Evolutionary conservation across 148 eudicot species (phyloP), one percentile per base, ranked within the genome.

Genomic region (Polygonum aviculare): DNA sequence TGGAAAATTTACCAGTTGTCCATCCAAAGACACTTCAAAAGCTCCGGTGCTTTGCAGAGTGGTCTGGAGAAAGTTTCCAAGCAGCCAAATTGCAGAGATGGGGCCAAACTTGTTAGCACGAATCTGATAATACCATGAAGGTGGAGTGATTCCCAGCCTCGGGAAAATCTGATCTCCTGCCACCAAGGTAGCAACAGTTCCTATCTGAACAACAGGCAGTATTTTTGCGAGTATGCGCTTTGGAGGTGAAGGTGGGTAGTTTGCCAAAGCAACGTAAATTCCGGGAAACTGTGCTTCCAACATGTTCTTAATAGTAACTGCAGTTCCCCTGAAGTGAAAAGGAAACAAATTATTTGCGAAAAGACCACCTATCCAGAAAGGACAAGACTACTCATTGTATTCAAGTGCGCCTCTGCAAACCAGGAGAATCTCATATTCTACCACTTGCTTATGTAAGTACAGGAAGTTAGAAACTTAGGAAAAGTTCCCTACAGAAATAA

Each of bases 101-200:
- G 97, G 90, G 74, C 98, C 98, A 83, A 95, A 95, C 78, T 89
- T 92, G 84, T 95, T 95, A 44, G 98, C 93, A 49, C 93, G 92
- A 80, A 95, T 59, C 40, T 89, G 63, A 76, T 90, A 87, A 74
- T 83, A 92, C 98, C 96, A 95, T 48, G 90, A 91, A 77, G 98
- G 98, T 2, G 97, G 98, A n/a, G 87, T 78, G 62, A 88, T 85
- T 54, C 98, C 98, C 82, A 95, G 81, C 81, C 94, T 85, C 45
- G 97, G 98, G 83, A 95, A 95, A 45, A 95, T 92, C 51, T 92
- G 97, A 69, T 95, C 98, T 41, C 98, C 98, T 1, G 88, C 98
- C 88, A 90, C 82, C 40, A 90, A 84, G 4, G 88, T 51, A 6
- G 88, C 90, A 60, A 95, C 79, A 14, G 86, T 81, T 52, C 98